Conservation (phyloP, 225 moss, liverwort and hornwort genomes). For the Anthoceros angustus region DNA sequence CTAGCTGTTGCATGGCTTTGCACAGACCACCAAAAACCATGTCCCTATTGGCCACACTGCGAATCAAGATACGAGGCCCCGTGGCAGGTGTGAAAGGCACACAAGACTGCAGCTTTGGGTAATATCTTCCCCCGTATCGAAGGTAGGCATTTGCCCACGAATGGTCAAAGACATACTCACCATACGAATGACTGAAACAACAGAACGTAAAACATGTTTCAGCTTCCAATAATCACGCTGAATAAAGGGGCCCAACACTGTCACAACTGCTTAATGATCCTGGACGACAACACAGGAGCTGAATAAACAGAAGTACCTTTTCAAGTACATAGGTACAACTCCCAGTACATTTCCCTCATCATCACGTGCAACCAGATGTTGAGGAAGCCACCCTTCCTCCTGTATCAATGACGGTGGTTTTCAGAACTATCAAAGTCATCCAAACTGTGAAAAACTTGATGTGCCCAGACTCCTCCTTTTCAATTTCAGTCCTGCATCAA, state of each 20-base stretch:
- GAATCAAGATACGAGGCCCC: constrained; percentile 84
- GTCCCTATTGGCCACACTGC: constrained; percentile 50
- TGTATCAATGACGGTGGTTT: constrained; percentile 7
- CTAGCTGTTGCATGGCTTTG: constrained; percentile 90
- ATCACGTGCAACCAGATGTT: constrained; percentile 82
- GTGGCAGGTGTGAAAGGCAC: constrained; percentile 97
- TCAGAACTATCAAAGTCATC: not conserved
- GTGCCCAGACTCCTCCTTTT: not conserved
- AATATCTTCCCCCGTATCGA: constrained; percentile 89
- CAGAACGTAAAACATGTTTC: constrained; percentile 9
- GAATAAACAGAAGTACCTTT: constrained; percentile 33
- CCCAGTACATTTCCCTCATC: constrained; percentile 49
- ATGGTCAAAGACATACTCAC: constrained; percentile 98
- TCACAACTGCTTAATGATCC: not conserved
- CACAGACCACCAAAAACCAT: constrained; percentile 90
- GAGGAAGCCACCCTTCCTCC: constrained; percentile 98
- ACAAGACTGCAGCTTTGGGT: constrained; percentile 93
- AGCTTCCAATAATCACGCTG: not conserved
- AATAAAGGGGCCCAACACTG: not conserved
- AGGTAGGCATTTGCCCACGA: constrained; percentile 84
- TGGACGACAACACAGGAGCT: not conserved
- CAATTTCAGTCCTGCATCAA: not conserved
- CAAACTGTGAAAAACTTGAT: not conserved
- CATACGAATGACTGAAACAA: constrained; percentile 82
- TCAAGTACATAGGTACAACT: constrained; percentile 87